phyloP scores from a whole-genome alignment of 192 early-diverging fungal species.

The Allomyces javanicus region DNA sequence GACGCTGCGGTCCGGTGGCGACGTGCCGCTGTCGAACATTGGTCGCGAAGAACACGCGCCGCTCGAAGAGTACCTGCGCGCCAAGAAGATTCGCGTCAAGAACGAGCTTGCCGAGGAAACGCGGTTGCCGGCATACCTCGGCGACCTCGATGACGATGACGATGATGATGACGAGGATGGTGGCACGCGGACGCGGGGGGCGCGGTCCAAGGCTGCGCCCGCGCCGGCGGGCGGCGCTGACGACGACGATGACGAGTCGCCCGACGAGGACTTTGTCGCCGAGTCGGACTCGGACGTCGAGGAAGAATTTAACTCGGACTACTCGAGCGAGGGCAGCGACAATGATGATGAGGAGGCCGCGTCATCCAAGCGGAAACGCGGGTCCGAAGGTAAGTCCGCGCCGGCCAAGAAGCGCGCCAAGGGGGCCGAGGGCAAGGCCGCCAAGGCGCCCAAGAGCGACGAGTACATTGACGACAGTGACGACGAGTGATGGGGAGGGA shows the following conservation, averaged over 20 bases:
- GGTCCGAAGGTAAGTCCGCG: neutral
- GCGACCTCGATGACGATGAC: conserved; percentile 26
- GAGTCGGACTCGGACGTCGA: conserved; percentile 17
- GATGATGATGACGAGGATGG: conserved; percentile 24
- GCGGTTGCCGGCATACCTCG: conserved; percentile 13
- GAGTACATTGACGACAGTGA: neutral
- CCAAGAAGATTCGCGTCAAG: conserved; percentile 64
- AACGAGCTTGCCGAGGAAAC: conserved; percentile 42
- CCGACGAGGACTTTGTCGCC: conserved; percentile 80
- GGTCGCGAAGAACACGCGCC: conserved; percentile 71
- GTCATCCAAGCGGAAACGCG: neutral
- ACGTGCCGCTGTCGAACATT: conserved; percentile 75
- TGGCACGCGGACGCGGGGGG: conserved; percentile 13
- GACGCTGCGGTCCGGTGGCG: conserved; percentile 54
- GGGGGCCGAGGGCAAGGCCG: neutral
- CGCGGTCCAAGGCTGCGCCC: conserved; percentile 5
- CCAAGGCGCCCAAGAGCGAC: neutral
- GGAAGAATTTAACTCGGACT: conserved; percentile 22
- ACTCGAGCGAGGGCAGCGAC: conserved; percentile 3
- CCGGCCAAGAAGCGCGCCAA: neutral
- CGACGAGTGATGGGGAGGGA: no score
- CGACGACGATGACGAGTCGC: conserved; percentile 47
- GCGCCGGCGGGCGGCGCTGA: conserved; percentile 12
- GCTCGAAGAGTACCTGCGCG: conserved; percentile 59
- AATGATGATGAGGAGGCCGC: conserved; percentile 10